phyloP scores from a whole-genome alignment of 805 yeast genomes.

The Metschnikowia lachancei region DNA sequence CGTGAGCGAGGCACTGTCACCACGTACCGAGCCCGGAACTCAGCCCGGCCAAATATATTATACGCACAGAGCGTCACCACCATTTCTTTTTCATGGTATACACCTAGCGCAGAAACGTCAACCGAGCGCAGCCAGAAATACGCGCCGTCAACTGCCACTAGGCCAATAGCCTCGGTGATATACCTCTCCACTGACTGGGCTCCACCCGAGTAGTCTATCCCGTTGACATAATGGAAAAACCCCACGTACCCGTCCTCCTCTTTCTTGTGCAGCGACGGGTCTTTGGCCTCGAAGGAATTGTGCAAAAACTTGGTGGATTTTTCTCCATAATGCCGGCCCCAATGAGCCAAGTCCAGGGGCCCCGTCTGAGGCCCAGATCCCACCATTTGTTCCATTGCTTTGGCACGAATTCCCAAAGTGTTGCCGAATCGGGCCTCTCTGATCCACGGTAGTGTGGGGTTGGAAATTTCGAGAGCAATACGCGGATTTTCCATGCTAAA shows the following conservation, averaged over 20 bases:
- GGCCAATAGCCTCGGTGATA: slow-evolving; percentile 28
- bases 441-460: slow-evolving; percentile 23
- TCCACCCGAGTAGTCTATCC: slow-evolving; percentile 24
- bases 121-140: slow-evolving; percentile 19
- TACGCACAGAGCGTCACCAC: slow-evolving; percentile 61
- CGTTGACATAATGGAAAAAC: slow-evolving; percentile 39
- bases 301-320: slow-evolving; percentile 26
- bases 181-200: slow-evolving; percentile 30
- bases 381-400: slow-evolving; percentile 20
- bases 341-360: slow-evolving; percentile 40
- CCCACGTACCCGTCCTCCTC: slow-evolving; percentile 43
- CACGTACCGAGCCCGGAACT: slow-evolving; percentile 63
- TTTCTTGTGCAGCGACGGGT: slow-evolving; percentile 12
- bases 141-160: slow-evolving; percentile 15
- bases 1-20: slow-evolving; percentile 20
- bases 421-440: slow-evolving; percentile 33
- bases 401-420: slow-evolving; percentile 26
- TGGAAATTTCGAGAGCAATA: background rate
- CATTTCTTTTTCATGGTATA: slow-evolving; percentile 25
- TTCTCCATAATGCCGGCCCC: slow-evolving; percentile 36
- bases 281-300: slow-evolving; percentile 26
- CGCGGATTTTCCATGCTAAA: background rate
- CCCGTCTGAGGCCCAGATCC: slow-evolving; percentile 24
- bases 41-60: slow-evolving; percentile 72
- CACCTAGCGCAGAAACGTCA: slow-evolving; percentile 7